These are phyloP conservation scores for Cucurbita maxima DNA, from an alignment of 306 rosid species.

Conservation along the genomic window DNA sequence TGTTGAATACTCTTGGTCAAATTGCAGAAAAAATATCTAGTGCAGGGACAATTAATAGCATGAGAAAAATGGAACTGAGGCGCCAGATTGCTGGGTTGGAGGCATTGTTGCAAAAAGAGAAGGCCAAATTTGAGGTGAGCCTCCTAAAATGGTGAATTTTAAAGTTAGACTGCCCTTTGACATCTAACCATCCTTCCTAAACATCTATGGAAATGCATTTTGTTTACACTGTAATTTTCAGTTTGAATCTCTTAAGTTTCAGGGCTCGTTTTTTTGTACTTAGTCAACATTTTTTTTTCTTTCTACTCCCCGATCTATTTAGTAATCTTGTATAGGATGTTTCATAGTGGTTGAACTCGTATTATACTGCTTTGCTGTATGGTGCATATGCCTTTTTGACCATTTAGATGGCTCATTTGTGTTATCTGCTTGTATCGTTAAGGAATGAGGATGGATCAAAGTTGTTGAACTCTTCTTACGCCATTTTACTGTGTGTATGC, in stretches of 20 bases:
- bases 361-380: not conserved
- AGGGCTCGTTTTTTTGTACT: not conserved
- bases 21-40: conserved; percentile 38
- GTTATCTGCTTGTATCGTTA: not conserved
- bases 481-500: not conserved
- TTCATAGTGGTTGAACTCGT: not conserved
- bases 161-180: not conserved
- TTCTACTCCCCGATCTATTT: not conserved
- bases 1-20: conserved; percentile 59
- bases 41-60: conserved; percentile 14
- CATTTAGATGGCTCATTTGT: not conserved
- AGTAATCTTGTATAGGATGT: not conserved
- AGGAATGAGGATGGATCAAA: not conserved
- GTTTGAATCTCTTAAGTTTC: not conserved
- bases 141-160: not conserved
- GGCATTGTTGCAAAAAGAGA: conserved; percentile 65
- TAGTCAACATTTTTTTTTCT: not conserved
- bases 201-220: not conserved
- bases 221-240: not conserved
- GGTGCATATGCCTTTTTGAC: not conserved
- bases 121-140: conserved; percentile 71
- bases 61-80: conserved; percentile 35
- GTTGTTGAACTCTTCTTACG: not conserved
- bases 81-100: conserved; percentile 57
- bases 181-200: not conserved